phyloP scores from a whole-genome alignment of 2,329 filamentous ascomycete genomes.

The Xylariaceae sp. region DNA sequence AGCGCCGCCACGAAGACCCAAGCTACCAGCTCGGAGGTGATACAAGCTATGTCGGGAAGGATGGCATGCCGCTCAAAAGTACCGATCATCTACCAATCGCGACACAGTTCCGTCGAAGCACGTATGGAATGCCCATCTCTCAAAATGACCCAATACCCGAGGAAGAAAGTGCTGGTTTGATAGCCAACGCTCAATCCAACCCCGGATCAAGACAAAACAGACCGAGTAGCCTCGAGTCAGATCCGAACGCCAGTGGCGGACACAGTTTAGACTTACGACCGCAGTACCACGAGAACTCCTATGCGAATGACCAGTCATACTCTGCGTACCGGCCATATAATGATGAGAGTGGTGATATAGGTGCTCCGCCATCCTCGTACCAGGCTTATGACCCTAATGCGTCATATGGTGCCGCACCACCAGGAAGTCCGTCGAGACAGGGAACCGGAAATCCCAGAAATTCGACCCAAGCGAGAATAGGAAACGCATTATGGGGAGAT shows the following conservation, averaged over 20 bases:
- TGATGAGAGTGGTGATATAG: slow-evolving; percentile 23
- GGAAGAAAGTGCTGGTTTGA: slow-evolving; percentile 43
- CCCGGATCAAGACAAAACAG: slow-evolving; percentile 16
- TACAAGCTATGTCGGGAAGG: slow-evolving; percentile 34
- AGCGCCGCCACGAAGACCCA: slow-evolving; percentile 50
- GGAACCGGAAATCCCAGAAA: slow-evolving; percentile 5
- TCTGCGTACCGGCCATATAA: slow-evolving; percentile 20
- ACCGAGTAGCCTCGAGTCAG: slow-evolving; percentile 19
- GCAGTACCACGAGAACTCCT: slow-evolving; percentile 4
- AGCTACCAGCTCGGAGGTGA: slow-evolving; percentile 46
- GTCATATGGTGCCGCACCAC: slow-evolving; percentile 6
- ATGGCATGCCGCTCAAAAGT: slow-evolving; percentile 28
- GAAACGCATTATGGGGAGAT: slow-evolving; percentile 17
- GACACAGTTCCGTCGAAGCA: slow-evolving; percentile 35
- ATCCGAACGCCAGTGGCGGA: slow-evolving; percentile 8
- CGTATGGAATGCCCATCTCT: slow-evolving; percentile 23
- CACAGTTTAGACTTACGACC: slow-evolving; percentile 9
- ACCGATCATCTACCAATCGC: slow-evolving; percentile 39
- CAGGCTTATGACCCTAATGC: slow-evolving; percentile 15
- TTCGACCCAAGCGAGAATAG: slow-evolving; percentile 10
- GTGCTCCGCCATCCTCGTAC: slow-evolving; percentile 15
- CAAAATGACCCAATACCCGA: slow-evolving; percentile 15
- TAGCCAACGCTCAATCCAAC: slow-evolving; percentile 37
- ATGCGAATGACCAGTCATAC: slow-evolving; percentile 1
- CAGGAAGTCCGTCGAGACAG: not conserved